Base-by-base conservation (phyloP, 305 asterid species). In the Euphrasia arctica region DNA sequence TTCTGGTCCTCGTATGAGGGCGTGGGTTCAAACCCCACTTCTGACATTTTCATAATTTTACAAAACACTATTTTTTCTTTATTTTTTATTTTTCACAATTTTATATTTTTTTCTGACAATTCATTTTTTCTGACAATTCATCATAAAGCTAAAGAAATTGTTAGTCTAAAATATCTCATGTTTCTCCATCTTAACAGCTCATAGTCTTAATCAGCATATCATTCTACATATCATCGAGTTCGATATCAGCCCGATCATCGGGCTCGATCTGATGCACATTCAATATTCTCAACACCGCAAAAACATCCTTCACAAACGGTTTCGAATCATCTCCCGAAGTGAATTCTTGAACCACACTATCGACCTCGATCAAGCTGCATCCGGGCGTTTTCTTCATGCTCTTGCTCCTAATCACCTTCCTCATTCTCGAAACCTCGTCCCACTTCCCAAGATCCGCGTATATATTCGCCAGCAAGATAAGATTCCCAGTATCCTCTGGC, bases 381-480 rank as follows among this genome's bases (percentile, higher is more conserved):
- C 95, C 90, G 0, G 91, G 90, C 12, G 85, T 81, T 70, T 78
- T 89, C 84, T 80, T 85, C 88, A 81, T 80, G 68, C 87, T 80
- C 80, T 65, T 85, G 49, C 87, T 84, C 64, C 91, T 84, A 12
- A 85, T 81, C 5, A 84, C 29, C 66, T 73, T 87, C 82, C 97
- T 84, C 86, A 76, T 73, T 13, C 73, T 82, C 12, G 91, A 81
- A 48, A 92, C 98, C 57, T 81, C 89, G 0, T 85, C 91, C 97
- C 98, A 89, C 49, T 77, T 83, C 11, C 95, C 88, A 9, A 81
- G 78, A 74, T 87, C 98, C 4, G 93, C 96, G 5, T 83, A 85
- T 8, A 87, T 76, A 49, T 89, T 87, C 0, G 97, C 93, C 3
- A 87, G 91, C 74, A 85, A 55, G 4, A 89, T 75, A 11, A 81